Base-by-base conservation (phyloP, 768 basidiomycete species). In the Kwoniella sp. region DNA sequence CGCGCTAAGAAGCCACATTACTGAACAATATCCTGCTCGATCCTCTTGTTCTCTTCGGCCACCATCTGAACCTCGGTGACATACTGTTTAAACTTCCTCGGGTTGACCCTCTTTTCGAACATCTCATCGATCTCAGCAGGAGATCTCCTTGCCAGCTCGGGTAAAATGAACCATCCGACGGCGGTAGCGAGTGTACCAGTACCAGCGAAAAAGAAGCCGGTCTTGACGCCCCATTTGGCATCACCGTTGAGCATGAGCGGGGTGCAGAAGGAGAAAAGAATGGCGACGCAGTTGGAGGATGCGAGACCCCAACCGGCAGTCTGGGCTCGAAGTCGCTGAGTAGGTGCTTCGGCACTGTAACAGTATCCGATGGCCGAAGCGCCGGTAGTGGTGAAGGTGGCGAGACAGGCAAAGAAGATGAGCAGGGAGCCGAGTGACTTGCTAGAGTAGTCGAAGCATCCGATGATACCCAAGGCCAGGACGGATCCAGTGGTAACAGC, bases 351-450 rank as follows among this genome's bases (percentile, higher is more conserved):
- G 10, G 63, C 44, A 7, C 66, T 55, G 59, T 70, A 73, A 17
- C 64, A 64, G 53, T 65, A 64, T 12, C 65, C 68, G 37, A 67
- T 72, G 33, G 67, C 67, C 6, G 57, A 54, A 24, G 64, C 61
- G 21, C 63, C 63, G 26, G 70, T 68, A 17, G 67, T 72, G 13
- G 62, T 59, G 63, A 72, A 72, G 6, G 64, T 72, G 1, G 68
- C 65, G 36, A 70, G 40, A 54, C 66, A 65, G 7, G 64, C 68
- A 47, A 70, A 68, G 60, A 70, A 70, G 53, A 64, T 59, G 17
- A 71, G 52, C 8, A 71, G 60, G 7, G 53, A 47, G 2, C 67
- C 72, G 2, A 69, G 50, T 1, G 58, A 24, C 15, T 48, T 30
- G 21, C 37, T 60, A 2, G 59, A 21, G 44, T 69, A 72, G 52